Evolutionary conservation across 2,329 filamentous ascomycete genomes (phyloP).

Genomic region (Ramularia collo-cygni): DNA sequence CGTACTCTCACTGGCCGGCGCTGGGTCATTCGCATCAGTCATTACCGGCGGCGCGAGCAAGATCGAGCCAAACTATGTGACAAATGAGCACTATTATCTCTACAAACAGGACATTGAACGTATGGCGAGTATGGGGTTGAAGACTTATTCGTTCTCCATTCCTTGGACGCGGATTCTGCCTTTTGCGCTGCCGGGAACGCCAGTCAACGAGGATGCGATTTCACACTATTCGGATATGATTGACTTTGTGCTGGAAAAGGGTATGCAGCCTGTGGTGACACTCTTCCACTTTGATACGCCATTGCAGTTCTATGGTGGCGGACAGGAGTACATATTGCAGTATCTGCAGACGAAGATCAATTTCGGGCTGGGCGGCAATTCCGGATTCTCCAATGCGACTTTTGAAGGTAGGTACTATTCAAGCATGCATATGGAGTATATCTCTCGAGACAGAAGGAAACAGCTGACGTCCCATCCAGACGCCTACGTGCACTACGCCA

Average conservation of each 20-base stretch:
- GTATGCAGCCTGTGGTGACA: slow-evolving; percentile 41
- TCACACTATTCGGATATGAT: slow-evolving; percentile 46
- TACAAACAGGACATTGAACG: slow-evolving; percentile 34
- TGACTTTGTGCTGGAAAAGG: slow-evolving; percentile 30
- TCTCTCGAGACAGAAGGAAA: slow-evolving; percentile 29
- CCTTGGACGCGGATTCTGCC: slow-evolving; percentile 45
- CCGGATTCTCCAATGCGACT: slow-evolving; percentile 23
- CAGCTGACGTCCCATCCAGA: slow-evolving; percentile 23
- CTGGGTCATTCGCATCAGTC: too few relatives aligned
- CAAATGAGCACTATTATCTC: slow-evolving; percentile 44
- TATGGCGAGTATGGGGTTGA: slow-evolving; percentile 35
- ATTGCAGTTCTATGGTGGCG: slow-evolving; percentile 7
- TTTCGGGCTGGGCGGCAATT: slow-evolving; percentile 31
- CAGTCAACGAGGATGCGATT: slow-evolving; percentile 42
- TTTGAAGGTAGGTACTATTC: slow-evolving; percentile 1
- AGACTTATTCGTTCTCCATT: slow-evolving; percentile 37
- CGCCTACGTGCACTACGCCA: slow-evolving; percentile 38
- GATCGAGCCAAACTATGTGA: slow-evolving; percentile 25
- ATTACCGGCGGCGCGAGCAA: too few relatives aligned
- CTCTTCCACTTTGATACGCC: slow-evolving; percentile 39
- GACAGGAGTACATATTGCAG: too few relatives aligned
- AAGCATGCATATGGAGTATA: slow-evolving; percentile 22
- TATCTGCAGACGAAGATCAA: too few relatives aligned
- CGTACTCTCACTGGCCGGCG: slow-evolving; percentile 9
- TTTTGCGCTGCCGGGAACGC: slow-evolving; percentile 38